Evolutionary conservation across 2,329 filamentous ascomycete genomes (phyloP).

Genomic region (Phialemoniopsis sp.): DNA sequence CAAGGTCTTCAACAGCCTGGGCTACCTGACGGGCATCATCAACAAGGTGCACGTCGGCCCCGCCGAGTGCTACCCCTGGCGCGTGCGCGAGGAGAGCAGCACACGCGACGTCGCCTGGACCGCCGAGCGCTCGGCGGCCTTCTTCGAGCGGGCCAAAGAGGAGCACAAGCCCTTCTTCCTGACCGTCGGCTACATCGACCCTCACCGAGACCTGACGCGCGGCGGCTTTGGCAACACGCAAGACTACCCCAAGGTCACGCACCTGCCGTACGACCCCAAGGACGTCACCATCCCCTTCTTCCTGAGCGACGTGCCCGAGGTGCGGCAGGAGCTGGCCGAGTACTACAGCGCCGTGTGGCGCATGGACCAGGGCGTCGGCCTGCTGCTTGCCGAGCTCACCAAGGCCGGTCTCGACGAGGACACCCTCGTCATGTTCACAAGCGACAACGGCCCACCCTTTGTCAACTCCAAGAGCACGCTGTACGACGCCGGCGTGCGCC

Average conservation of each 20-base stretch:
- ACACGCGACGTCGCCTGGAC: slow-evolving; percentile 33
- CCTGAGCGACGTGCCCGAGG: slow-evolving; percentile 27
- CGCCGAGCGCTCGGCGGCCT: slow-evolving; percentile 22
- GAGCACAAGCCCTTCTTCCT: slow-evolving; percentile 30
- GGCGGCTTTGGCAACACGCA: slow-evolving; percentile 34
- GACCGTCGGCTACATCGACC: slow-evolving; percentile 38
- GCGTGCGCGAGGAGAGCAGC: slow-evolving; percentile 26
- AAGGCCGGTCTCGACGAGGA: too few species aligned
- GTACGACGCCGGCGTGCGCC: slow-evolving; percentile 35
- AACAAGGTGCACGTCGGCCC: slow-evolving; percentile 43
- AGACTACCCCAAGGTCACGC: slow-evolving; percentile 15
- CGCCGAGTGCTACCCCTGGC: slow-evolving; percentile 29
- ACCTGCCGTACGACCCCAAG: slow-evolving; percentile 9
- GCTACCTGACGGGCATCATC: slow-evolving; percentile 38
- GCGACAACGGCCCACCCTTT: slow-evolving; percentile 41
- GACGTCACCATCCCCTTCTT: slow-evolving; percentile 31
- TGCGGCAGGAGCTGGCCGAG: slow-evolving; percentile 31
- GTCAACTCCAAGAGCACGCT: slow-evolving; percentile 43
- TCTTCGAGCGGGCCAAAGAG: slow-evolving; percentile 26
- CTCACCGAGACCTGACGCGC: slow-evolving; percentile 32
- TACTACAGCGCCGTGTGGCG: slow-evolving; percentile 23
- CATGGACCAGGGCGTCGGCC: too few species aligned
- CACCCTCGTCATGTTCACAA: slow-evolving; percentile 8
- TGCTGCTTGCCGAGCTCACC: too few species aligned
- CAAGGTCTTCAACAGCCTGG: slow-evolving; percentile 25